Conservation (phyloP, 345 rosid genomes). For the Isatis tinctoria region DNA sequence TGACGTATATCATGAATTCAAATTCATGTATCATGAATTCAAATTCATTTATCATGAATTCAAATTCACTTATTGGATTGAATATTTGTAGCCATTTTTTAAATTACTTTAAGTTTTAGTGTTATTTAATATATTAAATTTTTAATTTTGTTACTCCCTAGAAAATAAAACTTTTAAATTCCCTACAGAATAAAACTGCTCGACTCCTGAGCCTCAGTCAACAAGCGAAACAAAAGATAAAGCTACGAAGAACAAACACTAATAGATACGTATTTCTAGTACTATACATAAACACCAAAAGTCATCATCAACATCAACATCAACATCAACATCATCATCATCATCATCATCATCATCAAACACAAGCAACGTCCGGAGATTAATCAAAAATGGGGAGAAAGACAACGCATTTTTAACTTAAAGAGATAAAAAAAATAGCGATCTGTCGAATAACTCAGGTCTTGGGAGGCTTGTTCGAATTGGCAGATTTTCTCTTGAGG, state of each 20-base stretch:
- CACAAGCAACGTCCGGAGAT: background rate
- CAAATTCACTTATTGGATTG: no score
- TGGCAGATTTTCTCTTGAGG: constrained; percentile 32
- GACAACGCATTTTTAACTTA: background rate
- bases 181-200: background rate
- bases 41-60: no score
- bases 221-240: background rate
- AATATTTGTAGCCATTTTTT: no score
- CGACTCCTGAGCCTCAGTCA: background rate
- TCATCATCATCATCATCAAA: background rate
- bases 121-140: no score
- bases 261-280: background rate
- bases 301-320: background rate
- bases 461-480: constrained; percentile 6
- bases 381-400: background rate
- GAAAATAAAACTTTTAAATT: no score
- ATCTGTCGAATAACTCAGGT: background rate
- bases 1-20: no score
- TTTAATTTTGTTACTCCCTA: no score
- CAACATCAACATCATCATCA: background rate
- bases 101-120: no score
- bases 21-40: no score
- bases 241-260: constrained; percentile 3
- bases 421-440: background rate
- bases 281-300: constrained; percentile 19